Evolutionary conservation across 495 filamentous ascomycete genomes (phyloP).

Genomic region (Neurospora sp.): DNA sequence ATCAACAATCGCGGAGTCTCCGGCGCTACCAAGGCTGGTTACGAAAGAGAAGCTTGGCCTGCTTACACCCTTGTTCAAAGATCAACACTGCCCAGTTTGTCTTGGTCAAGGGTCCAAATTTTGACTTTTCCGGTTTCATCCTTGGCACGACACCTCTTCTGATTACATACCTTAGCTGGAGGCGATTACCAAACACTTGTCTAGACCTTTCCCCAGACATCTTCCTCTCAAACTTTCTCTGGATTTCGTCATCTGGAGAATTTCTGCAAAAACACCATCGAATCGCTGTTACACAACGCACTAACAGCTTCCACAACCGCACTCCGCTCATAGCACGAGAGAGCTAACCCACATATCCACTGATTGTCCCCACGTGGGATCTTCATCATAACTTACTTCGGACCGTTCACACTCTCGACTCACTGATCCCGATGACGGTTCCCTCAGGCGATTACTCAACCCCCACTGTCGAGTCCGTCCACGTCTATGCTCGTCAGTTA

Average conservation of each 20-base stretch:
- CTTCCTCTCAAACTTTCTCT: background rate
- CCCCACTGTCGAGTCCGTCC: conserved; percentile 31
- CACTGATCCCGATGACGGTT: conserved; percentile 11
- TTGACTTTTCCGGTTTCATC: background rate
- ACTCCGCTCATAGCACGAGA: background rate
- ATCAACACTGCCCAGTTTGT: background rate
- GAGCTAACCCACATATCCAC: background rate
- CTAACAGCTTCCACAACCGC: background rate
- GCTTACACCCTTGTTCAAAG: background rate
- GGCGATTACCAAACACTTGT: background rate
- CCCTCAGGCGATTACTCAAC: background rate
- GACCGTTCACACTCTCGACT: background rate
- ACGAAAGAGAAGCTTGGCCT: background rate
- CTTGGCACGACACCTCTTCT: background rate
- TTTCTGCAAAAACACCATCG: background rate
- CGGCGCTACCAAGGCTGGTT: background rate
- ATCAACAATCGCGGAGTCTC: background rate
- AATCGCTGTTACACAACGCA: background rate
- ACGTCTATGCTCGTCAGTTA: conserved; percentile 29
- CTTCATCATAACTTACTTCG: background rate
- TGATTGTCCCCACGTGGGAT: background rate
- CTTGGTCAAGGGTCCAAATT: background rate
- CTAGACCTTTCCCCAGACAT: background rate
- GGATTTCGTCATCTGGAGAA: background rate
- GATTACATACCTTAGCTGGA: background rate